These are phyloP conservation scores for Alternaria triticimaculans DNA, from an alignment of 2,329 filamentous ascomycete genomes.

Conservation along the genomic window DNA sequence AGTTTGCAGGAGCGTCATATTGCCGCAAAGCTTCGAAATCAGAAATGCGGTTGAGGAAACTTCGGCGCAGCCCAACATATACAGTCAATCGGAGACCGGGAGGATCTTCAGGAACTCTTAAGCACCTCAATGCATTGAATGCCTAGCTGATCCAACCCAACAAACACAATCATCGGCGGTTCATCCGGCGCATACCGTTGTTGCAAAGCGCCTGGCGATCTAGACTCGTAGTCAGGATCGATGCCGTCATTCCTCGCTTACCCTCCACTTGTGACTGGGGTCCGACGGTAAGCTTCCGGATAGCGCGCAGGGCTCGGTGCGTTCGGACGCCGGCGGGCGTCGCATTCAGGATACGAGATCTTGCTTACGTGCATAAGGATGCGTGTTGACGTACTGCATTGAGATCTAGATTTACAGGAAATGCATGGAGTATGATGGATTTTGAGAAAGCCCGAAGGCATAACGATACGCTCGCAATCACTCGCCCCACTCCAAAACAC, in stretches of 20 bases:
- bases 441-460: too few relatives aligned
- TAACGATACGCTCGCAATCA: not conserved
- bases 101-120: slow-evolving; percentile 1
- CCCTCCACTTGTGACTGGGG: slow-evolving; percentile 1
- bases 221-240: slow-evolving; percentile 34
- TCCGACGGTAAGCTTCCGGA: not conserved
- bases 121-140: not conserved
- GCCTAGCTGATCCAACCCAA: not conserved
- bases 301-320: not conserved
- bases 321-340: slow-evolving; percentile 4
- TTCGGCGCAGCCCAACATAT: not conserved
- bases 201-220: slow-evolving; percentile 24
- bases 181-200: slow-evolving; percentile 3
- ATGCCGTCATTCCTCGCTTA: slow-evolving; percentile 34
- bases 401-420: too few relatives aligned
- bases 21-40: not conserved
- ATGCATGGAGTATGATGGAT: too few relatives aligned
- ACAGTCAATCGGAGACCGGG: not conserved
- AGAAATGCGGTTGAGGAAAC: not conserved
- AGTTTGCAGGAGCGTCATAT: slow-evolving; percentile 49
- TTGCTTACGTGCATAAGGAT: slow-evolving; percentile 3
- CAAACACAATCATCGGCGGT: not conserved
- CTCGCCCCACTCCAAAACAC: not conserved
- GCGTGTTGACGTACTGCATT: not conserved
- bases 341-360: not conserved